Base-by-base conservation (phyloP, 2,329 filamentous ascomycete species). In the Pseudogymnoascus sp. region DNA sequence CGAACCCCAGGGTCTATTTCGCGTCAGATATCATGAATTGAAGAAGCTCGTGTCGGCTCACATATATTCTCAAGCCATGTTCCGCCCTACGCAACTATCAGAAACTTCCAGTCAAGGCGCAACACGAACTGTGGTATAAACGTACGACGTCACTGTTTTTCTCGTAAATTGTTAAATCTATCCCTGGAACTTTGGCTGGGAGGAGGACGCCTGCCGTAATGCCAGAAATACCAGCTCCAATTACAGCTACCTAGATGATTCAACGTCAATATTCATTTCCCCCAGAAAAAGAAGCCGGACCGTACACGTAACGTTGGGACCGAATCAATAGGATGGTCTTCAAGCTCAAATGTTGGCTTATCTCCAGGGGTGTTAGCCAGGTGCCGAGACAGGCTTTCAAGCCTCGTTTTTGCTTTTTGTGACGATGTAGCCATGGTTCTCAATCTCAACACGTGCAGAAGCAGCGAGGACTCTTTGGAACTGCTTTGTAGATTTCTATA, bases 151-250 rank as follows among this genome's bases (percentile, higher is more conserved):
- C 85, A 0, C 77, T 70, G 67, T 89, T 89, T 75, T 89, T 90
- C 70, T 90, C 87, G 62, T 84, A 84, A 38, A 90, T 85, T 0
- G 80, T 83, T 64, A 91, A 74, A 50, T 88, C 76, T 59, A 91
- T 82, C 0, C 82, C 81, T 0, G 88, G 88, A 0, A 91, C 83
- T 67, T 91, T 91, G 9, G 77, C 80, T 0, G 88, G 88, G 0
- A 92, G 76, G 7, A 91, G 74, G 7, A 86, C 79, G 0, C 87
- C 88, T 1, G 88, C 84, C 4, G 82, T 81, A 37, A 89, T 80
- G 2, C 87, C 87, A 0, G 84, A 74, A 0, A 89, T 73, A 0
- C 87, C 87, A 7, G 85, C 86, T 1, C 87, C 87, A 33, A 89
- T 82, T 0, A 89, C 80, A 0, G 81, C 83, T 1, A 88, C 85